Percentiles rank a stretch among this genome's conserved stretches.
Evolutionary conservation across 371 early-diverging fungal genomes (phyloP).

Genomic region (Sporodiniella umbellata): DNA sequence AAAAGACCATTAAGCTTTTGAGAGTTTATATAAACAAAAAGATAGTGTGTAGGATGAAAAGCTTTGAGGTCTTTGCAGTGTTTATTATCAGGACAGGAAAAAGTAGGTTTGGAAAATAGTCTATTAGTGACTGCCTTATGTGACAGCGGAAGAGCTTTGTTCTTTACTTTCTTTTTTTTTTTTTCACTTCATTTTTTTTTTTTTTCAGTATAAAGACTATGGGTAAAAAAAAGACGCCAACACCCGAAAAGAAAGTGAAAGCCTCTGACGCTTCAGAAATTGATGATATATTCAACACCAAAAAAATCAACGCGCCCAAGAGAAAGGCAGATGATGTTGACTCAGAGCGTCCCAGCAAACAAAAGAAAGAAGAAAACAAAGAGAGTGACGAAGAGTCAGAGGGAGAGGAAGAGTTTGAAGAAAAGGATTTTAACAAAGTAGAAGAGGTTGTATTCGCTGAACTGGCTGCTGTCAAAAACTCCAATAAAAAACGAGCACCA

Average conservation of each 20-base stretch:
- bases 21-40: too few relatives aligned
- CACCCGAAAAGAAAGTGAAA: constrained; percentile 5
- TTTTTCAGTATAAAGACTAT: too few relatives aligned
- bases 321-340: constrained; percentile 7
- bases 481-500: constrained; percentile 20
- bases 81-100: too few relatives aligned
- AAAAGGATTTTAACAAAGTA: constrained; percentile 19
- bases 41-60: too few relatives aligned
- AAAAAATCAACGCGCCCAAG: constrained; percentile 9
- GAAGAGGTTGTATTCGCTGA: constrained; percentile 48
- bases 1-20: too few relatives aligned
- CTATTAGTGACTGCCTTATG: too few relatives aligned
- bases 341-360: background rate
- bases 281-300: constrained; percentile 45
- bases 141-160: too few relatives aligned
- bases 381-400: constrained; percentile 16
- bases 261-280: constrained; percentile 31
- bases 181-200: too few relatives aligned
- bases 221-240: constrained; percentile 1
- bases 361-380: constrained; percentile 9
- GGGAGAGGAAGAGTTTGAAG: constrained; percentile 16
- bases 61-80: too few relatives aligned
- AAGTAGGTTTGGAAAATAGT: too few relatives aligned
- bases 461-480: constrained; percentile 40
- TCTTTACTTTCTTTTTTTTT: too few relatives aligned